Conservation (phyloP, 2,329 filamentous ascomycete genomes). For the Penicillium sp. region DNA sequence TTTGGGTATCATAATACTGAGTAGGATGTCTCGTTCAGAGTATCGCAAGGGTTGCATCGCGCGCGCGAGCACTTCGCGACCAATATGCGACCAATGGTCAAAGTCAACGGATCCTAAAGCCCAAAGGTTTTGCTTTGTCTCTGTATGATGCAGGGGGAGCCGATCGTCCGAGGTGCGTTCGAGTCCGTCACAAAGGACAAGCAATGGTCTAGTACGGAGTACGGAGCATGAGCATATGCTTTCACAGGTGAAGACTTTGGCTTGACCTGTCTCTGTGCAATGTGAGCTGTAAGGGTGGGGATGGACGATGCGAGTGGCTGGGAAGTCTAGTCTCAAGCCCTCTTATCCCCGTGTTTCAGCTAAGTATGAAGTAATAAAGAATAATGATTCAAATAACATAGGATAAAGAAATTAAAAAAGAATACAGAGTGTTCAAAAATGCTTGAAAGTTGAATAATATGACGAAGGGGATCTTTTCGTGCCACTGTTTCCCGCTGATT, state of each 20-base stretch:
- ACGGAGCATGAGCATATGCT: neutral
- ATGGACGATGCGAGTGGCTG: conserved; percentile 10
- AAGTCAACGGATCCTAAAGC: conserved; percentile 11
- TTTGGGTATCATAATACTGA: conserved; percentile 7
- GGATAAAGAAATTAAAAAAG: neutral
- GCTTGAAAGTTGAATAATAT: neutral
- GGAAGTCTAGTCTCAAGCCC: neutral
- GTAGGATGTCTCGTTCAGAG: neutral
- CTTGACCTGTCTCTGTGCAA: conserved; percentile 2
- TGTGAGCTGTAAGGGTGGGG: conserved; percentile 5
- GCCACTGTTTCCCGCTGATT: neutral
- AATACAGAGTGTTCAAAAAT: neutral
- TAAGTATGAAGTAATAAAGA: neutral
- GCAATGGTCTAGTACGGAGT: neutral
- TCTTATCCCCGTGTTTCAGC: neutral
- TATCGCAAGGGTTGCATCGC: conserved; percentile 17
- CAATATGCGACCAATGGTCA: conserved; percentile 5
- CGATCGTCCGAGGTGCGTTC: conserved; percentile 5
- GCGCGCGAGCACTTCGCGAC: conserved; percentile 10
- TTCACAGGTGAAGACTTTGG: neutral
- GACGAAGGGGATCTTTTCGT: neutral
- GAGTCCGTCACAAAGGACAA: neutral
- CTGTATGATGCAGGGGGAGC: conserved; percentile 18
- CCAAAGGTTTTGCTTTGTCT: conserved; percentile 9
- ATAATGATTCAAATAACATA: neutral